Conservation (phyloP, 2,329 filamentous ascomycete species). For the Fusarium haematococcum region DNA sequence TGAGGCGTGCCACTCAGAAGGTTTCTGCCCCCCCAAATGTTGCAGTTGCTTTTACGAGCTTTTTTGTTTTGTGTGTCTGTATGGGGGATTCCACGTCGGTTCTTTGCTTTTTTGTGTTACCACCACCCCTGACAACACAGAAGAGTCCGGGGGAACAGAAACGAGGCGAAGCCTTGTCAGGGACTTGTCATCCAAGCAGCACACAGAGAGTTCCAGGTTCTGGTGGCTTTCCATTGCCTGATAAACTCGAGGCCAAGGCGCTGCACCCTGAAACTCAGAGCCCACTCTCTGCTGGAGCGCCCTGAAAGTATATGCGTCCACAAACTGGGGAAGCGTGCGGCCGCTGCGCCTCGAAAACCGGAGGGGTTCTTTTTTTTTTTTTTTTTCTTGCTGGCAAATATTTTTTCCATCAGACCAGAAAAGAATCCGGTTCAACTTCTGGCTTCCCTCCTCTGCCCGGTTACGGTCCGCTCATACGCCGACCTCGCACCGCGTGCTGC, state of each 20-base stretch:
- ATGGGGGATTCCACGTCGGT: background rate
- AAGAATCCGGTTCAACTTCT: background rate
- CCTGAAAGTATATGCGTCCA: slow-evolving; percentile 10
- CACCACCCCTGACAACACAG: slow-evolving; percentile 27
- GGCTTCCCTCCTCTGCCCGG: background rate
- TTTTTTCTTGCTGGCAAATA: background rate
- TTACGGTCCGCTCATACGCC: background rate
- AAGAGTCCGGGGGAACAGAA: slow-evolving; percentile 17
- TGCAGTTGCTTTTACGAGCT: slow-evolving; percentile 10
- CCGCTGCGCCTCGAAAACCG: slow-evolving; percentile 9
- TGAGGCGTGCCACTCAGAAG: slow-evolving; percentile 26
- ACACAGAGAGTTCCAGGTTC: background rate
- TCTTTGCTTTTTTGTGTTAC: slow-evolving; percentile 32
- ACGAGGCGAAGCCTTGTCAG: slow-evolving; percentile 19
- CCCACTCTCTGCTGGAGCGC: slow-evolving; percentile 6
- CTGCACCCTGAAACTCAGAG: slow-evolving; percentile 20
- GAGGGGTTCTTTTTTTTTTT: background rate
- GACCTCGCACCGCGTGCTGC: slow-evolving; percentile 6
- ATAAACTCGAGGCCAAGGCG: slow-evolving; percentile 23
- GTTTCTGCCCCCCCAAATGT: background rate
- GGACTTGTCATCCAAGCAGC: background rate
- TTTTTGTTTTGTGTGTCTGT: background rate
- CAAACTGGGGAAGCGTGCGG: slow-evolving; percentile 1
- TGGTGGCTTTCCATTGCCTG: slow-evolving; percentile 28
- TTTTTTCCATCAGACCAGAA: background rate